A percentile compares a stretch with the other conserved stretches of the same genome.
These are phyloP conservation scores for Chytridiales sp. DNA, from an alignment of 371 early-diverging fungal species.

Conservation along the genomic window DNA sequence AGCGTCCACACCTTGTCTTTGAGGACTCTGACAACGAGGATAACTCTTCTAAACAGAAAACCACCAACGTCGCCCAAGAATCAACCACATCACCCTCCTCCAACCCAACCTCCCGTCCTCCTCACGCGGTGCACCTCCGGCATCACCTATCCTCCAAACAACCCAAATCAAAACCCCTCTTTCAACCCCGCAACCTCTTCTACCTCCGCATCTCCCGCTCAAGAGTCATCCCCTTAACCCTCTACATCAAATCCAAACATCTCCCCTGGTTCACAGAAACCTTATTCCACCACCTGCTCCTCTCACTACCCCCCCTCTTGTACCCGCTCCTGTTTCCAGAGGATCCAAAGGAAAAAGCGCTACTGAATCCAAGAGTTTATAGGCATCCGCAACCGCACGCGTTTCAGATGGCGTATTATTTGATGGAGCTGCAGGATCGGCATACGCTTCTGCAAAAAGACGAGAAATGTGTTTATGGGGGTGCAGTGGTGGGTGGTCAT, in stretches of 20 bases:
- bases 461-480: too few relatives aligned
- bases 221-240: neutral
- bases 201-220: neutral
- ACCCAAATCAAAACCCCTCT: neutral
- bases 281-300: constrained; percentile 1
- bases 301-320: neutral
- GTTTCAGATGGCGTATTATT: constrained; percentile 11
- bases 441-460: neutral
- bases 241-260: neutral
- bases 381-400: too few relatives aligned
- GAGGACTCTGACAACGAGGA: too few relatives aligned
- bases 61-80: too few relatives aligned
- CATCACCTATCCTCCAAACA: neutral
- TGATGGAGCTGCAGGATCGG: neutral
- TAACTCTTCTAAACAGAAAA: too few relatives aligned
- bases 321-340: neutral
- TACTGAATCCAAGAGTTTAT: too few relatives aligned
- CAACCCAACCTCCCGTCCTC: too few relatives aligned
- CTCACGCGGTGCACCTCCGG: too few relatives aligned
- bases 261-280: neutral
- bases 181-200: too few relatives aligned
- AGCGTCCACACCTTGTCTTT: too few relatives aligned
- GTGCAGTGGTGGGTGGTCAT: too few relatives aligned
- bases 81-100: too few relatives aligned
- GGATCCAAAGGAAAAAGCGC: constrained; percentile 12